Conservation (phyloP, 331 rosid genomes). For the Malus hybrid region DNA sequence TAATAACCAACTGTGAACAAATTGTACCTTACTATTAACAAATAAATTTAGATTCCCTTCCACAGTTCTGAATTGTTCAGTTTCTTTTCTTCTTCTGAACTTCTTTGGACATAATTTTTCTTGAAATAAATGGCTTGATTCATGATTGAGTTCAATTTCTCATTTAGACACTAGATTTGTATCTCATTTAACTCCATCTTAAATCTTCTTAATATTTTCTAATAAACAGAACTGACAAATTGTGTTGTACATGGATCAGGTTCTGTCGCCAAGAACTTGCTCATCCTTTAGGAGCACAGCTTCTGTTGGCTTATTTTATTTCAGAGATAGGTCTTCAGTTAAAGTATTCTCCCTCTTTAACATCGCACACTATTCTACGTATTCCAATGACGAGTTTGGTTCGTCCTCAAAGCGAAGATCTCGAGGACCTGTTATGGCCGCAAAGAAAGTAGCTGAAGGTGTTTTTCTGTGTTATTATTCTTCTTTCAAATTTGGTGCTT, state of each 20-base stretch:
- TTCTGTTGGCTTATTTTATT: slow-evolving; percentile 37
- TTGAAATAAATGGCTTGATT: not conserved
- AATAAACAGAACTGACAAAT: not conserved
- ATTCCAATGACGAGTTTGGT: slow-evolving; percentile 32
- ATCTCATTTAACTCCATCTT: not conserved
- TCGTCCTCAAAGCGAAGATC: slow-evolving; percentile 80
- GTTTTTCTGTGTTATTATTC: not conserved
- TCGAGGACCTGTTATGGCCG: slow-evolving; percentile 89
- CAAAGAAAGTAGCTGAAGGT: slow-evolving; percentile 79
- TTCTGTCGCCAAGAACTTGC: slow-evolving; percentile 44
- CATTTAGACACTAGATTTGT: not conserved
- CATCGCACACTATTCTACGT: slow-evolving; percentile 30
- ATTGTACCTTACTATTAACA: not conserved
- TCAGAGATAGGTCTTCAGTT: slow-evolving; percentile 41
- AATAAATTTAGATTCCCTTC: not conserved
- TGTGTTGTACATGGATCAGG: slow-evolving; percentile 37
- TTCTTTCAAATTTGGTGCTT: not conserved
- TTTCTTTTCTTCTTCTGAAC: not conserved
- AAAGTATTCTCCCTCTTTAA: slow-evolving; percentile 37
- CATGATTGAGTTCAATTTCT: not conserved
- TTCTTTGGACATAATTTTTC: not conserved
- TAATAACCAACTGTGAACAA: not conserved
- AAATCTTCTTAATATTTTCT: not conserved
- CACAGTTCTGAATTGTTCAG: not conserved
- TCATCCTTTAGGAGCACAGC: slow-evolving; percentile 41